phyloP scores from a whole-genome alignment of 169 alveolate species.

The Eimeria necatrix region DNA sequence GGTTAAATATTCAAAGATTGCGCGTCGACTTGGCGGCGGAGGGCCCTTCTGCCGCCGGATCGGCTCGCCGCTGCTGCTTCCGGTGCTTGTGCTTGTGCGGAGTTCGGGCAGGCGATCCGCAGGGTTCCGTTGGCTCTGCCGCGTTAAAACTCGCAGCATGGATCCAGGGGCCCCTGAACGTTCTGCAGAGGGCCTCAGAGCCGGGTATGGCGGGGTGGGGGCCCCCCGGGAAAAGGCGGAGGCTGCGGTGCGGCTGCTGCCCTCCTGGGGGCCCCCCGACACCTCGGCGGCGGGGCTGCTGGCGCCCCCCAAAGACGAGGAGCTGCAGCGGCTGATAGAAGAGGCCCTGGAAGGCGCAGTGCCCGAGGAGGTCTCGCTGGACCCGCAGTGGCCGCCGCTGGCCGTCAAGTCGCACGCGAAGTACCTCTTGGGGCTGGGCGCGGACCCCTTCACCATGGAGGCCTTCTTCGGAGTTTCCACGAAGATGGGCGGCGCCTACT shows the following conservation, averaged over 20 bases:
- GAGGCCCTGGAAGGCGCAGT: background rate
- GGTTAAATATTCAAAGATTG: too few species aligned
- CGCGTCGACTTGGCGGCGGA: too few species aligned
- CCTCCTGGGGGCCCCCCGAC: conserved; percentile 40
- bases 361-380: background rate
- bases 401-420: conserved; percentile 18
- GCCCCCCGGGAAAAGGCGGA: background rate
- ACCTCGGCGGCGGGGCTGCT: background rate
- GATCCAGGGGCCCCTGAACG: too few species aligned
- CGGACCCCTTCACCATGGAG: conserved; percentile 77
- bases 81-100: too few species aligned
- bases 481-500: conserved; percentile 82
- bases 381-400: background rate
- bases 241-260: background rate
- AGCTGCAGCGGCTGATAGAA: conserved; percentile 9
- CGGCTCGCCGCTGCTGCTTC: too few species aligned
- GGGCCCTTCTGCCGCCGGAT: too few species aligned
- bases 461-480: conserved; percentile 50
- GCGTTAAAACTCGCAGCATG: too few species aligned
- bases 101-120: too few species aligned
- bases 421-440: conserved; percentile 71
- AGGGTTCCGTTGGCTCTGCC: too few species aligned
- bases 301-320: background rate
- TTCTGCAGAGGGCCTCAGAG: too few species aligned
- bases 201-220: too few species aligned